A percentile compares a stretch with the other conserved stretches of the same genome.
phyloP scores from a whole-genome alignment of 768 basidiomycete genomes.

The Rhodotorula diobovata region DNA sequence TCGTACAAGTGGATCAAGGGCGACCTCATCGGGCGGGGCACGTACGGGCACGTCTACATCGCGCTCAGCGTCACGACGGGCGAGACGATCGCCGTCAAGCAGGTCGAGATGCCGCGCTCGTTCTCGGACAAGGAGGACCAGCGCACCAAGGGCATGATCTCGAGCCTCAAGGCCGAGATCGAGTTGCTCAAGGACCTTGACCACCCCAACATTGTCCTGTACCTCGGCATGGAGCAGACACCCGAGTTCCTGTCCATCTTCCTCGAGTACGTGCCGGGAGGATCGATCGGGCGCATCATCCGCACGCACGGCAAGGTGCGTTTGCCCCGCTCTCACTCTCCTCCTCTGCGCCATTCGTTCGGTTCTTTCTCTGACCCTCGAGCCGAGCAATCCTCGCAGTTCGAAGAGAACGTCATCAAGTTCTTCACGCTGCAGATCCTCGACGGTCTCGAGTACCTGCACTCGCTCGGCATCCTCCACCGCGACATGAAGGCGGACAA shows the following conservation, averaged over 20 bases:
- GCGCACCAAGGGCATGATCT: constrained; percentile 76
- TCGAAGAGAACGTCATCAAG: constrained; percentile 84
- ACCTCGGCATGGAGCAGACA: constrained; percentile 58
- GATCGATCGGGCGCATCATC: constrained; percentile 83
- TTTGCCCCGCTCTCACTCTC: not conserved
- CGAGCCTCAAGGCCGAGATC: constrained; percentile 89
- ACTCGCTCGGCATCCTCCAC: constrained; percentile 85
- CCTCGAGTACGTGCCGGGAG: constrained; percentile 97
- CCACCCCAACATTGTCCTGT: constrained; percentile 95
- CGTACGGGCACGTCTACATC: constrained; percentile 92
- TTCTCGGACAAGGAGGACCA: constrained; percentile 84
- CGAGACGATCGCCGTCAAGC: constrained; percentile 99
- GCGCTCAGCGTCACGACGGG: constrained; percentile 93
- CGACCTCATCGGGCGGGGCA: constrained; percentile 93
- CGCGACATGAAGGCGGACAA: constrained; percentile 97
- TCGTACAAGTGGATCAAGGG: constrained; percentile 99
- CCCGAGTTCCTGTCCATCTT: constrained; percentile 59
- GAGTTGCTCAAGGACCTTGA: constrained; percentile 94
- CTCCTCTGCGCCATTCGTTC: too few species aligned
- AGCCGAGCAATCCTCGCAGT: constrained; percentile 45
- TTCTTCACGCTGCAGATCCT: constrained; percentile 90
- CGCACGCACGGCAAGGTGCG: constrained; percentile 71
- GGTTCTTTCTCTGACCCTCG: too few species aligned
- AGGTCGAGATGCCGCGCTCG: constrained; percentile 90
- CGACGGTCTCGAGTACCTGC: constrained; percentile 84